phyloP scores from a whole-genome alignment of 2,329 filamentous ascomycete genomes.

The Aspergillus sp. region DNA sequence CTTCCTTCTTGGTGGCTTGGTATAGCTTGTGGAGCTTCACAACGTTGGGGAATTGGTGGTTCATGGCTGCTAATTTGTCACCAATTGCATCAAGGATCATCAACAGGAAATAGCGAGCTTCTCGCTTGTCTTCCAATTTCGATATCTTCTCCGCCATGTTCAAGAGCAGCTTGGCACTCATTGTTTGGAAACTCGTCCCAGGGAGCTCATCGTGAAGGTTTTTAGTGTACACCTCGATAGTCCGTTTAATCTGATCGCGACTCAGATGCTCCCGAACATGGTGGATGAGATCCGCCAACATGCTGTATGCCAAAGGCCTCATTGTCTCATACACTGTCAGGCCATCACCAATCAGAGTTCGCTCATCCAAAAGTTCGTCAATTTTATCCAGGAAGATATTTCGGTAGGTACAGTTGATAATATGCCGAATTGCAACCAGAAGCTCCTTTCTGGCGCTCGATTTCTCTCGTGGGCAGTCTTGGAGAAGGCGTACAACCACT shows the following conservation, averaged over 20 bases:
- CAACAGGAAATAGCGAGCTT: conserved; percentile 91
- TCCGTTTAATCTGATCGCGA: conserved; percentile 89
- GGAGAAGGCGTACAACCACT: conserved; percentile 84
- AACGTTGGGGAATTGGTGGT: conserved; percentile 89
- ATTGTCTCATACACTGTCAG: conserved; percentile 96
- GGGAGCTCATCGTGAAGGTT: conserved; percentile 95
- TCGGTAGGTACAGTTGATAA: conserved; percentile 98
- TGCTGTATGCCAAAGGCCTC: conserved; percentile 92
- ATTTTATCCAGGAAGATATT: conserved; percentile 95
- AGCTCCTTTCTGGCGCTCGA: conserved; percentile 92
- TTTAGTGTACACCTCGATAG: conserved; percentile 94
- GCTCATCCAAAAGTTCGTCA: conserved; percentile 89
- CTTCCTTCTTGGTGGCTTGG: conserved; percentile 69
- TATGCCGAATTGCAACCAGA: conserved; percentile 92
- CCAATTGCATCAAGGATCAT: conserved; percentile 98
- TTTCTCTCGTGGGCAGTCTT: conserved; percentile 93
- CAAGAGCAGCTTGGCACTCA: conserved; percentile 94
- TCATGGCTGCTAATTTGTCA: conserved; percentile 98
- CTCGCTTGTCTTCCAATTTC: conserved; percentile 86
- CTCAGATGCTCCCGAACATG: conserved; percentile 88
- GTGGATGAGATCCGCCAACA: conserved; percentile 97
- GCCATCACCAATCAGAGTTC: conserved; percentile 91
- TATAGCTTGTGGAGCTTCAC: conserved; percentile 91
- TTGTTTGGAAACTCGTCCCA: conserved; percentile 97
- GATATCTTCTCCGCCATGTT: conserved; percentile 99